phyloP scores from a whole-genome alignment of 495 filamentous ascomycete species.

The Penicillium lividum region DNA sequence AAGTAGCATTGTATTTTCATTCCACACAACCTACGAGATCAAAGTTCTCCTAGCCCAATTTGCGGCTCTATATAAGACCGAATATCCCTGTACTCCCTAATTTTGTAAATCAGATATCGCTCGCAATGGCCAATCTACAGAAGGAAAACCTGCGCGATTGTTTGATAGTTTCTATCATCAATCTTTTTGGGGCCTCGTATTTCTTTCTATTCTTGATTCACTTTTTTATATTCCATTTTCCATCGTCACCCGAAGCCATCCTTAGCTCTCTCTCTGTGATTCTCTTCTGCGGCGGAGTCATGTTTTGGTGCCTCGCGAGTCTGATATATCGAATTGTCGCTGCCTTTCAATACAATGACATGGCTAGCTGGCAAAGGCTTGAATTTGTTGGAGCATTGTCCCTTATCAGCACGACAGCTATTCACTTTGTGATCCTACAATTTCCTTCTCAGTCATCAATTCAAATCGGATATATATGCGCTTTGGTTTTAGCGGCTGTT shows the following conservation, averaged over 20 bases:
- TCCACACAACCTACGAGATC: too few relatives aligned
- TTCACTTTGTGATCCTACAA: constrained; percentile 9
- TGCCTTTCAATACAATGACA: neutral
- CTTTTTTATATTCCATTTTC: constrained; percentile 13
- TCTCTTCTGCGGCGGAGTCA: constrained; percentile 3
- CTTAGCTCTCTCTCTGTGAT: constrained; percentile 8
- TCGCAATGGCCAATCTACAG: neutral
- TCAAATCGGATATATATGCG: constrained; percentile 9
- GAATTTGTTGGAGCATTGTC: constrained; percentile 7
- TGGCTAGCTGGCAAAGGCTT: constrained; percentile 4
- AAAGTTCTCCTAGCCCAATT: neutral
- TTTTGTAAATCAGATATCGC: neutral
- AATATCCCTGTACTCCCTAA: neutral
- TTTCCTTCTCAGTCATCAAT: constrained; percentile 6
- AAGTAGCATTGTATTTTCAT: too few relatives aligned
- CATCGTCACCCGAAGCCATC: constrained; percentile 4
- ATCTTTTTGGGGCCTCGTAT: constrained; percentile 12
- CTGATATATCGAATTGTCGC: constrained; percentile 8
- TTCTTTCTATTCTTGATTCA: constrained; percentile 14
- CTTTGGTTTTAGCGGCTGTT: constrained; percentile 7
- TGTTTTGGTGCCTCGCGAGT: constrained; percentile 8
- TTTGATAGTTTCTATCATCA: constrained; percentile 8
- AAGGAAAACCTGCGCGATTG: constrained; percentile 9
- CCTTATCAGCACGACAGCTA: constrained; percentile 7
- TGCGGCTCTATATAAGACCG: neutral